These are phyloP conservation scores for Wickerhamomyces sydowiorum DNA, from an alignment of 805 yeast genomes.

Conservation along the genomic window DNA sequence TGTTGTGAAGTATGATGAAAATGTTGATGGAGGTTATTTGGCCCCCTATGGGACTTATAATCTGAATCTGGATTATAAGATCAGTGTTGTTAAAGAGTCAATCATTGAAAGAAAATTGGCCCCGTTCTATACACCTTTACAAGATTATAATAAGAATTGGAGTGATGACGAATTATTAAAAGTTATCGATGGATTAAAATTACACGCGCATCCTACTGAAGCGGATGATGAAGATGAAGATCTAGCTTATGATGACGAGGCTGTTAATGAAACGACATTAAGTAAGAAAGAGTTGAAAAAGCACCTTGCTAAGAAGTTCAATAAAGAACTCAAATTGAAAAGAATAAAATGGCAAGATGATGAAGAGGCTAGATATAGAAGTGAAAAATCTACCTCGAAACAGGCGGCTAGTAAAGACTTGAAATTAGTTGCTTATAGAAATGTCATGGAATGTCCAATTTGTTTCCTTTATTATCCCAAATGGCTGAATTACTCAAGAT, in stretches of 20 bases:
- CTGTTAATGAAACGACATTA: constrained; percentile 36
- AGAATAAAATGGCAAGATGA: constrained; percentile 30
- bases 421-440: constrained; percentile 54
- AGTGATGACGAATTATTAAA: constrained; percentile 59
- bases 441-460: constrained; percentile 85
- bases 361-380: constrained; percentile 27
- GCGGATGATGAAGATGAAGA: constrained; percentile 59
- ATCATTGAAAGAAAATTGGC: constrained; percentile 70
- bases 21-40: constrained; percentile 89
- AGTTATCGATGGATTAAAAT: constrained; percentile 40
- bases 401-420: constrained; percentile 35
- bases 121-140: constrained; percentile 87
- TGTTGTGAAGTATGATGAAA: constrained; percentile 57
- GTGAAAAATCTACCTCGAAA: constrained; percentile 30
- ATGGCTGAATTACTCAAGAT: constrained; percentile 70
- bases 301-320: constrained; percentile 30
- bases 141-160: constrained; percentile 73
- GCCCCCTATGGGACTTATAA: constrained; percentile 90
- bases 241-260: constrained; percentile 51
- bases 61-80: constrained; percentile 64
- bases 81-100: constrained; percentile 63
- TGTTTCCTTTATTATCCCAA: constrained; percentile 85
- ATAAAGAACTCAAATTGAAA: constrained; percentile 33
- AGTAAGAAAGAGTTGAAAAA: constrained; percentile 40
- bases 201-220: constrained; percentile 47